These are phyloP conservation scores for Leucoagaricus sp. DNA, from an alignment of 1,284 basidiomycete genomes.

Conservation along the genomic window DNA sequence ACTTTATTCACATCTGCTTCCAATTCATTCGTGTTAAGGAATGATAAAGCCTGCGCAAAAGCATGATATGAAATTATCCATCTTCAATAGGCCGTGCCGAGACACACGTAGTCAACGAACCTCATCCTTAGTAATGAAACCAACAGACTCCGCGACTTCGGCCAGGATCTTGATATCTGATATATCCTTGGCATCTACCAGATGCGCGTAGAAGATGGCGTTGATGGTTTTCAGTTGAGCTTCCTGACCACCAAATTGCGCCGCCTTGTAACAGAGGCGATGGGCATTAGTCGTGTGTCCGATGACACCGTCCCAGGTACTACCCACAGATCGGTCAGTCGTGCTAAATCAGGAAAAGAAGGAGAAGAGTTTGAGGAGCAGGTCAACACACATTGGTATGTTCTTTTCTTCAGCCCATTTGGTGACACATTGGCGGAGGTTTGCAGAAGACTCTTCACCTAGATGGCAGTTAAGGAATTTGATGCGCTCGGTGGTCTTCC, in stretches of 20 bases:
- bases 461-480: slow-evolving; percentile 41
- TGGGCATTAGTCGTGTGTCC: slow-evolving; percentile 71
- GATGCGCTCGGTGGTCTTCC: slow-evolving; percentile 6
- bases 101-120: slow-evolving; percentile 37
- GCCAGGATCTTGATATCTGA: slow-evolving; percentile 59
- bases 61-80: not conserved
- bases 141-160: slow-evolving; percentile 57
- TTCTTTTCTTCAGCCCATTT: slow-evolving; percentile 61
- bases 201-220: slow-evolving; percentile 65
- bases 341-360: not conserved
- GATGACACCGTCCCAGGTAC: slow-evolving; percentile 60
- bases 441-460: slow-evolving; percentile 56
- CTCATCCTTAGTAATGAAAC: slow-evolving; percentile 64
- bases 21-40: slow-evolving; percentile 69
- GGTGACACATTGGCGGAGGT: slow-evolving; percentile 48
- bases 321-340: slow-evolving; percentile 25
- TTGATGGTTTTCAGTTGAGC: slow-evolving; percentile 61
- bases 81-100: slow-evolving; percentile 11
- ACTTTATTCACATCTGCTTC: slow-evolving; percentile 69
- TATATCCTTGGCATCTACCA: slow-evolving; percentile 68
- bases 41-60: slow-evolving; percentile 50
- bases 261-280: slow-evolving; percentile 73
- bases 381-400: slow-evolving; percentile 60
- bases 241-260: slow-evolving; percentile 61
- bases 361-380: not conserved